phyloP scores from a whole-genome alignment of 75 land plant species.

The Ceratopteris richardii region DNA sequence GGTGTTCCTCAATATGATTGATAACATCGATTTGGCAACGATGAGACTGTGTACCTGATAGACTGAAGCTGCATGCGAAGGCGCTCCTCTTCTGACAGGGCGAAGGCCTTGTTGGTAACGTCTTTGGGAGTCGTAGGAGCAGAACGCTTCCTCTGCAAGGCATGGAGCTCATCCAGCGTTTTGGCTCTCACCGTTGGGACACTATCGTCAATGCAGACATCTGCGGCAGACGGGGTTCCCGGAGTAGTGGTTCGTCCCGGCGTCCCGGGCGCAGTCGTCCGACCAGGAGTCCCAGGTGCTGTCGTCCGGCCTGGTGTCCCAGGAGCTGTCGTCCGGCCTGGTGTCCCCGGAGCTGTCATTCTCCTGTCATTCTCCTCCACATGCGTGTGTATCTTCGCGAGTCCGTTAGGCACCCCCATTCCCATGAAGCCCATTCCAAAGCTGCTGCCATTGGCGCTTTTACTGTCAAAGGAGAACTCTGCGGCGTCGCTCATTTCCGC shows the following conservation, averaged over 20 bases:
- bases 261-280: background rate
- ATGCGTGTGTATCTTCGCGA: conserved; percentile 25
- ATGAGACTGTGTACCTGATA: conserved; percentile 15
- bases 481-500: background rate
- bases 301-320: no score
- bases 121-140: conserved; percentile 26
- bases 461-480: background rate
- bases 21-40: no score
- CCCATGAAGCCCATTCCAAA: no score
- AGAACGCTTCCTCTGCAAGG: conserved; percentile 34
- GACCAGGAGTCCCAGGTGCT: no score
- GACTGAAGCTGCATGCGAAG: conserved; percentile 34
- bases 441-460: background rate
- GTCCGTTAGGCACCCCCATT: conserved; percentile 16
- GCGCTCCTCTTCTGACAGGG: conserved; percentile 17
- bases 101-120: conserved; percentile 2
- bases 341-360: background rate
- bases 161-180: conserved; percentile 32
- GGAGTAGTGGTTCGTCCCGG: no score
- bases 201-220: conserved; percentile 35
- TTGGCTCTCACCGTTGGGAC: conserved; percentile 23
- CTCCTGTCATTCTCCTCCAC: background rate
- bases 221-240: background rate
- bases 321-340: no score
- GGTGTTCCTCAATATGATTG: no score